Evolutionary conservation across 345 rosid species (phyloP).

Genomic region (Mangifera indica): DNA sequence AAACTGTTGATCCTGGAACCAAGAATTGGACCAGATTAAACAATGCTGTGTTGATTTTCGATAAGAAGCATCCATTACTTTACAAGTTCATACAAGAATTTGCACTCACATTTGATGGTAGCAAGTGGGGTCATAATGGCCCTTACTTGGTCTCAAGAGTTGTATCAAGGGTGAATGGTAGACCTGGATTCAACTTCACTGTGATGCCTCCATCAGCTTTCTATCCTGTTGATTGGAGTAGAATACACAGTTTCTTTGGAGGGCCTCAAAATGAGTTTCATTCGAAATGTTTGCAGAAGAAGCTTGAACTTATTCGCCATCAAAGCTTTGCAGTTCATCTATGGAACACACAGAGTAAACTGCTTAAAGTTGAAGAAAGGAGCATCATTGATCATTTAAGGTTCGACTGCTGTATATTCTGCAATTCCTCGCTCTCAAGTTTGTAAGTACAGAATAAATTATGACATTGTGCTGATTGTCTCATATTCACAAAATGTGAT

Average conservation of each 20-base stretch:
- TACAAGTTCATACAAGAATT: slow-evolving; percentile 77
- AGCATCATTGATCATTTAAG: slow-evolving; percentile 58
- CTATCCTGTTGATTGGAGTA: slow-evolving; percentile 84
- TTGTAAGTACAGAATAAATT: slow-evolving; percentile 23
- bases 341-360: slow-evolving; percentile 85
- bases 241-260: slow-evolving; percentile 51
- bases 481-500: background rate
- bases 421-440: slow-evolving; percentile 44
- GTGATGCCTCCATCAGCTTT: slow-evolving; percentile 78
- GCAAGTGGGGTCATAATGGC: slow-evolving; percentile 97
- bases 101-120: slow-evolving; percentile 76
- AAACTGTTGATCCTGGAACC: slow-evolving; percentile 49
- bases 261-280: slow-evolving; percentile 46
- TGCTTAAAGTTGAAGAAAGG: slow-evolving; percentile 55
- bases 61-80: slow-evolving; percentile 72
- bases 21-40: slow-evolving; percentile 83
- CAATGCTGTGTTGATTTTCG: slow-evolving; percentile 80
- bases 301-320: slow-evolving; percentile 42
- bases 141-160: slow-evolving; percentile 90
- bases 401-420: slow-evolving; percentile 60
- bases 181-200: slow-evolving; percentile 49
- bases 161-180: slow-evolving; percentile 39
- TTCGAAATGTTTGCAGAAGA: slow-evolving; percentile 42
- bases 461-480: background rate
- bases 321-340: slow-evolving; percentile 69